Evolutionary conservation across 768 basidiomycete species (phyloP), one percentile per base, ranked within the genome.

Genomic region (Tulasnella sp.): DNA sequence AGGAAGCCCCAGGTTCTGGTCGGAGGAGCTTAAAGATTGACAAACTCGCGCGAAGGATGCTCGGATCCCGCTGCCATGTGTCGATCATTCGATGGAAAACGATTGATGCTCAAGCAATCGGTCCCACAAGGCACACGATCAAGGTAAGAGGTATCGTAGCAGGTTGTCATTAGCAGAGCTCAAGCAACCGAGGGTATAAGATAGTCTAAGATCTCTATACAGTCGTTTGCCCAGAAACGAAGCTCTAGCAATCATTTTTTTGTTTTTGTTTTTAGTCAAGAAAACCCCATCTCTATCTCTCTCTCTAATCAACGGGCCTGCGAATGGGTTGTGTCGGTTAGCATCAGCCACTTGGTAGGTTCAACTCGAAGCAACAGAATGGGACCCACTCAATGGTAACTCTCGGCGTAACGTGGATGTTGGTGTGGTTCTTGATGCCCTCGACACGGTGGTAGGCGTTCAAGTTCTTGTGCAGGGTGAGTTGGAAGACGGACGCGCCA

Each of bases 391-490:
- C 0, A n/a, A 79, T 79, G n/a, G 34, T 16, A 48, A 72, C 72
- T 42, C 39, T 72, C 14, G 78, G 78, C 6, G 71, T 79, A 39
- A 79, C 71, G 36, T 79, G 68, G 71, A 79, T 74, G 71, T 46
- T 79, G 31, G 82, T 77, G 83, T 98, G 97, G 82, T 89, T 93
- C 24, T 89, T 87, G 38, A 97, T 90, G 40, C 95, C 96, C 68
- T 93, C 91, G 83, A 98, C 89, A 80, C 98, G 93, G 84, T 95
- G 96, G 88, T 92, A 99, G 0, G 92, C 94, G 84, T 99, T 99
- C 82, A 99, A 87, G 88, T 99, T 99, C 88, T 99, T 99, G 89
- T 99, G 97, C 81, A 97, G 86, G 6, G 97, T 98, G 84, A 99
- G 91, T 87, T 99, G 97, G 93, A 97, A 99, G 58, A 98, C 93